phyloP scores from a whole-genome alignment of 305 asterid genomes.

The Solanum hybrid region DNA sequence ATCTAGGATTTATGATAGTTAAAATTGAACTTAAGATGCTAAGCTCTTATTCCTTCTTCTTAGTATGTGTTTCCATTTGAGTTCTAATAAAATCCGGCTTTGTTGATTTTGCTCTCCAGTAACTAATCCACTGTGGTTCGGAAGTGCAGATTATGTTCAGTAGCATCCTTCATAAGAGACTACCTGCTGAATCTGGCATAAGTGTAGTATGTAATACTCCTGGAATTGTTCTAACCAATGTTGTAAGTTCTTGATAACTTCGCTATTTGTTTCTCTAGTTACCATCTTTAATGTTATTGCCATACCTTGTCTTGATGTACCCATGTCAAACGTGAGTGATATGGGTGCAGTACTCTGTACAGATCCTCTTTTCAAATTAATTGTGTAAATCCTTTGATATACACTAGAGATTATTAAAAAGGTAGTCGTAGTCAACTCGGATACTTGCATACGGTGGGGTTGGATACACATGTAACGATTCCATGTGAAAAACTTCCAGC shows the following conservation, averaged over 20 bases:
- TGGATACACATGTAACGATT: background rate
- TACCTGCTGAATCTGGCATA: slow-evolving; percentile 89
- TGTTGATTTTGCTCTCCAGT: background rate
- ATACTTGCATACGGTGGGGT: background rate
- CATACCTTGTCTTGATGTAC: background rate
- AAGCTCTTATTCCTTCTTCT: background rate
- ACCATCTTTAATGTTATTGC: background rate
- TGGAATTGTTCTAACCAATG: slow-evolving; percentile 92
- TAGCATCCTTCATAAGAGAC: slow-evolving; percentile 74
- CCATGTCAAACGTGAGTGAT: background rate
- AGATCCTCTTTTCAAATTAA: background rate
- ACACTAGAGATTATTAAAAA: background rate
- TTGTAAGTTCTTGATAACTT: slow-evolving; percentile 47
- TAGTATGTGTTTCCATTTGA: background rate
- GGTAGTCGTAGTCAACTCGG: background rate
- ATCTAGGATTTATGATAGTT: background rate
- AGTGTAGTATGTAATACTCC: slow-evolving; percentile 76
- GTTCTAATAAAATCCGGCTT: background rate
- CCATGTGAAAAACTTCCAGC: background rate
- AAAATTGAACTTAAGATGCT: background rate
- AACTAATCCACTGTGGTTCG: slow-evolving; percentile 12
- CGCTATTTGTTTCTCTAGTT: background rate
- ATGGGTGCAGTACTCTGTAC: background rate
- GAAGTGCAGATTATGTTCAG: slow-evolving; percentile 81
- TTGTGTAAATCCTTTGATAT: background rate